These are phyloP conservation scores for Coprinellus micaceus DNA, from an alignment of 768 basidiomycete genomes.

Conservation along the genomic window DNA sequence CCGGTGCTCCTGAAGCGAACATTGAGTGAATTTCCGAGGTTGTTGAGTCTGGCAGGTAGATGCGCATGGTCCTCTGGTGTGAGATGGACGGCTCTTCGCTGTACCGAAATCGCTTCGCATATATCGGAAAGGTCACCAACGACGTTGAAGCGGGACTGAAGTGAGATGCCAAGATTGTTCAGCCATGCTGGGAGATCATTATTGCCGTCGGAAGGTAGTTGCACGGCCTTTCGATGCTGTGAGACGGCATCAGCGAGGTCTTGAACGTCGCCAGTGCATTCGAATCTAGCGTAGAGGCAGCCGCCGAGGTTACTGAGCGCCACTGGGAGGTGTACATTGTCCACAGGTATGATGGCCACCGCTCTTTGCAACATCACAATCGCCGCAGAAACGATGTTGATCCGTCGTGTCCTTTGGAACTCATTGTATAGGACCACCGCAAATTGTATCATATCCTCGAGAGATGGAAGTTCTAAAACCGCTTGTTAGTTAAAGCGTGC, in stretches of 20 bases:
- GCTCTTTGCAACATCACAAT: neutral
- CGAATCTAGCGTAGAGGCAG: constrained; percentile 8
- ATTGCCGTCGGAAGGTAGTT: constrained; percentile 1
- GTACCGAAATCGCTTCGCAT: constrained; percentile 14
- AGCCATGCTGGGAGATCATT: neutral
- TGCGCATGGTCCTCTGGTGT: constrained; percentile 4
- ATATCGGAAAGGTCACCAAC: neutral
- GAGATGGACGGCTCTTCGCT: constrained; percentile 18
- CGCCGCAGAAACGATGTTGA: neutral
- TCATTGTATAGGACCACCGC: constrained; percentile 10
- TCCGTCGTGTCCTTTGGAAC: neutral
- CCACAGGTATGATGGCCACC: neutral
- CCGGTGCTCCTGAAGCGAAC: neutral
- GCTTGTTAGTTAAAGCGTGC: no score
- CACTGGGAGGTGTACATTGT: neutral
- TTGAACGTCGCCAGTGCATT: neutral
- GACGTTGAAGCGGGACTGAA: neutral
- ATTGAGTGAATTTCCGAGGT: constrained; percentile 1
- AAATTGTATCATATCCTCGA: no score
- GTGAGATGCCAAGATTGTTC: neutral
- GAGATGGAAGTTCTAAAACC: no score
- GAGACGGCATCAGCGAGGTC: neutral
- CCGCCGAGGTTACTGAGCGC: constrained; percentile 19
- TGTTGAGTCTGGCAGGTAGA: neutral
- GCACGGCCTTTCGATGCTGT: neutral